Percentiles rank a stretch among this genome's conserved stretches.
phyloP scores from a whole-genome alignment of 2,329 filamentous ascomycete genomes.

The Fusarium buharicum region DNA sequence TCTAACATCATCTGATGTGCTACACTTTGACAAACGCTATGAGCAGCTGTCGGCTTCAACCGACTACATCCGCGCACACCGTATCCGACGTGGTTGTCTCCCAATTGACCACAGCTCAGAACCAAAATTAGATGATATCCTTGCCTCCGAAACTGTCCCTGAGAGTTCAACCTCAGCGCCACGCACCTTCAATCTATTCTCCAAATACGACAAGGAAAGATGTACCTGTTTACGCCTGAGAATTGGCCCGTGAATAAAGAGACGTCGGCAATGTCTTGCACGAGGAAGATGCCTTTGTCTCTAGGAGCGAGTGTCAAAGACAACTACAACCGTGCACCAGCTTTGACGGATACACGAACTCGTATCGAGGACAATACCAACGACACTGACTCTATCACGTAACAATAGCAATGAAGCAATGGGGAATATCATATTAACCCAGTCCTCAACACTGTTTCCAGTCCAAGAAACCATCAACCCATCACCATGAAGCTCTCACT shows the following conservation, averaged over 20 bases:
- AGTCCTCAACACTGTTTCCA: neutral
- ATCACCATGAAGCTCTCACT: slow-evolving; percentile 24
- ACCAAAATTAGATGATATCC: neutral
- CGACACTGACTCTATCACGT: neutral
- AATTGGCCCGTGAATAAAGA: slow-evolving; percentile 27
- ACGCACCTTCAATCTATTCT: neutral
- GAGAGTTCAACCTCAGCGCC: no score
- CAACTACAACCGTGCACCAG: no score
- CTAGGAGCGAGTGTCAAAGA: neutral
- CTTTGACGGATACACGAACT: neutral
- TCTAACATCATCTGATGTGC: slow-evolving; percentile 1
- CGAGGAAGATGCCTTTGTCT: no score
- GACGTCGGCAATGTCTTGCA: neutral
- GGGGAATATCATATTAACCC: neutral
- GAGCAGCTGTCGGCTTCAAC: slow-evolving; percentile 39
- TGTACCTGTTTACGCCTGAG: slow-evolving; percentile 1
- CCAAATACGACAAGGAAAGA: neutral
- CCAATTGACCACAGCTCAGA: neutral
- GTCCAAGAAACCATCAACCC: no score
- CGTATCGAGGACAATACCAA: neutral
- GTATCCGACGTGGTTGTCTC: slow-evolving; percentile 26
- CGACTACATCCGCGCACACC: slow-evolving; percentile 41
- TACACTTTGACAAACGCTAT: slow-evolving; percentile 28
- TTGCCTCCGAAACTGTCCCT: no score
- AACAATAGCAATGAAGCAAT: neutral